These are phyloP conservation scores for Canavalia gladiata DNA, from an alignment of 306 rosid genomes.

Conservation along the genomic window DNA sequence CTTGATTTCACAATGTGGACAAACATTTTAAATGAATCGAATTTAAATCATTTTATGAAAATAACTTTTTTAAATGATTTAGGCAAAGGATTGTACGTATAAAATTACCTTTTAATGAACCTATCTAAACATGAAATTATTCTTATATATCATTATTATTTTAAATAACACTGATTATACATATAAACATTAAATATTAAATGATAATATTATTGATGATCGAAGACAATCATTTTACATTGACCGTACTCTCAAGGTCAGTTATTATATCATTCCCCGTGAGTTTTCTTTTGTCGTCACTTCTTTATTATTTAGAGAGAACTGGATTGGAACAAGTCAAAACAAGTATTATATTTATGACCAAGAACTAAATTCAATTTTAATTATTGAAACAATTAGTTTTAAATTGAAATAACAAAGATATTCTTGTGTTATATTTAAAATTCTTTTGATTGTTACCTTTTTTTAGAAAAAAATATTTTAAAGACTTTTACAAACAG, in stretches of 20 bases:
- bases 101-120: neutral
- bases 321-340: neutral
- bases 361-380: neutral
- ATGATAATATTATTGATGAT: neutral
- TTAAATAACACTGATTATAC: too few species aligned
- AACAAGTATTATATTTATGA: neutral
- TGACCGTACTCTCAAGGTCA: neutral
- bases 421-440: neutral
- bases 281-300: neutral
- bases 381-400: neutral
- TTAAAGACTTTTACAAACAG: neutral
- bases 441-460: neutral
- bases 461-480: too few species aligned
- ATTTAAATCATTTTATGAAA: neutral
- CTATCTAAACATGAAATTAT: neutral
- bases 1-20: neutral
- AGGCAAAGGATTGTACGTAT: neutral
- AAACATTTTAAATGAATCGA: neutral
- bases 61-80: neutral
- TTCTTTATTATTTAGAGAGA: neutral
- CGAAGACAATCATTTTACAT: neutral
- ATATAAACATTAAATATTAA: neutral
- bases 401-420: neutral
- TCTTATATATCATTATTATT: neutral
- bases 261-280: neutral